Conservation (phyloP, 2,329 filamentous ascomycete species). For the Rasamsonia emersonii region DNA sequence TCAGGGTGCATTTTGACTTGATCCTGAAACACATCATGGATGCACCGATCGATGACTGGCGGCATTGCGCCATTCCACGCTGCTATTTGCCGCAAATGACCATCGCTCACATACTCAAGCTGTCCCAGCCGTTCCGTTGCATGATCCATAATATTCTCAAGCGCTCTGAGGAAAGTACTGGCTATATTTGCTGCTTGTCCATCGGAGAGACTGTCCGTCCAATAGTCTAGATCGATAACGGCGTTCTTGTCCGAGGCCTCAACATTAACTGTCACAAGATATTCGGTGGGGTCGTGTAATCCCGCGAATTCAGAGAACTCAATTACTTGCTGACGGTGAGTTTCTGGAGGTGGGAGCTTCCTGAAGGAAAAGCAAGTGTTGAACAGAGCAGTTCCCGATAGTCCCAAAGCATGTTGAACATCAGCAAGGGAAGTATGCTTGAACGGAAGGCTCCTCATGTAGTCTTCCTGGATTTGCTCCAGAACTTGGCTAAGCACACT, state of each 20-base stretch:
- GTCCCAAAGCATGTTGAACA: slow-evolving; percentile 36
- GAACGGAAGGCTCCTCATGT: slow-evolving; percentile 37
- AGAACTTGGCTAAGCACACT: slow-evolving; percentile 30
- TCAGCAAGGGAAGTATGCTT: slow-evolving; percentile 38
- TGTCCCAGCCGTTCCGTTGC: slow-evolving; percentile 22
- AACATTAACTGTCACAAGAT: slow-evolving; percentile 41
- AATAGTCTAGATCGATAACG: slow-evolving; percentile 33
- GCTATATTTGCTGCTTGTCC: slow-evolving; percentile 31
- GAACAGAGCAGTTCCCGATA: slow-evolving; percentile 33
- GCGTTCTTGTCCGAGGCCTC: slow-evolving; percentile 36
- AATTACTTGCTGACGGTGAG: slow-evolving; percentile 18
- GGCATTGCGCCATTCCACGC: slow-evolving; percentile 24
- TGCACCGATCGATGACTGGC: slow-evolving; percentile 16
- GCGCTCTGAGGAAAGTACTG: slow-evolving; percentile 26
- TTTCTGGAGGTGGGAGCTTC: slow-evolving; percentile 26
- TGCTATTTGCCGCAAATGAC: slow-evolving; percentile 19
- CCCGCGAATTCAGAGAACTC: slow-evolving; percentile 30
- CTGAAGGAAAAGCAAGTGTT: slow-evolving; percentile 43
- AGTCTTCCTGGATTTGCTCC: slow-evolving; percentile 37
- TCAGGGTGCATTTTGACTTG: slow-evolving; percentile 17
- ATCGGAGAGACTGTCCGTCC: slow-evolving; percentile 32
- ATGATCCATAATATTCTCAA: slow-evolving; percentile 31
- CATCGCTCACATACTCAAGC: slow-evolving; percentile 31
- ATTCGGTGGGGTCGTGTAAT: slow-evolving; percentile 42
- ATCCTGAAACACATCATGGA: slow-evolving; percentile 19